A percentile compares a stretch with the other conserved stretches of the same genome.
Conservation (phyloP, 2,329 filamentous ascomycete genomes). For the Phialocephala subalpina region DNA sequence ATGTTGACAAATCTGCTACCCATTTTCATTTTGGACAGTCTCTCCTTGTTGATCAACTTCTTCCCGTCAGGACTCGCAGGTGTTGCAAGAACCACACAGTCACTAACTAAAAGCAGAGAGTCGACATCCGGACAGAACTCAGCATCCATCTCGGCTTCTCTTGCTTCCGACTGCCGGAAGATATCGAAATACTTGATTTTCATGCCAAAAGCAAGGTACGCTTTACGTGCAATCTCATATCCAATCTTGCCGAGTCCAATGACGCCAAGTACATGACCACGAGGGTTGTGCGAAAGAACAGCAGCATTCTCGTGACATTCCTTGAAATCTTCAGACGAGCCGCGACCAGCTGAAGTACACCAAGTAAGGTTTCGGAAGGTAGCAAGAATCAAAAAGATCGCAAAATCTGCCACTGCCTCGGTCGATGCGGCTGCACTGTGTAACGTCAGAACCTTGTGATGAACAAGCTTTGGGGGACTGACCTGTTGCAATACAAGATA, state of each 20-base stretch:
- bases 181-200: conserved; percentile 70
- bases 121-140: conserved; percentile 60
- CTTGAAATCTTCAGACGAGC: conserved; percentile 51
- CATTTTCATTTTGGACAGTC: conserved; percentile 59
- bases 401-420: conserved; percentile 77
- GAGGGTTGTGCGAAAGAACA: conserved; percentile 68
- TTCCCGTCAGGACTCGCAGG: conserved; percentile 57
- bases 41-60: conserved; percentile 55
- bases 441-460: conserved; percentile 14
- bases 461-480: not conserved
- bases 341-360: conserved; percentile 45
- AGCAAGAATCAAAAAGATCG: conserved; percentile 72
- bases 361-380: conserved; percentile 74
- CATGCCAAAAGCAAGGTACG: conserved; percentile 69
- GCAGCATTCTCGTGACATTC: conserved; percentile 68
- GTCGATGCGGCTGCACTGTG: conserved; percentile 68
- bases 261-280: conserved; percentile 67
- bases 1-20: conserved; percentile 71
- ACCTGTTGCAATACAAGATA: conserved; percentile 74
- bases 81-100: conserved; percentile 70
- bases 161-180: conserved; percentile 47
- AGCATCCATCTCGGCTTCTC: conserved; percentile 54
- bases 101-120: conserved; percentile 58
- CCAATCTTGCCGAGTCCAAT: conserved; percentile 76
- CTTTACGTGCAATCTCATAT: conserved; percentile 67